These are phyloP conservation scores for Prosopis cineraria DNA, from an alignment of 306 rosid species.

Conservation along the genomic window DNA sequence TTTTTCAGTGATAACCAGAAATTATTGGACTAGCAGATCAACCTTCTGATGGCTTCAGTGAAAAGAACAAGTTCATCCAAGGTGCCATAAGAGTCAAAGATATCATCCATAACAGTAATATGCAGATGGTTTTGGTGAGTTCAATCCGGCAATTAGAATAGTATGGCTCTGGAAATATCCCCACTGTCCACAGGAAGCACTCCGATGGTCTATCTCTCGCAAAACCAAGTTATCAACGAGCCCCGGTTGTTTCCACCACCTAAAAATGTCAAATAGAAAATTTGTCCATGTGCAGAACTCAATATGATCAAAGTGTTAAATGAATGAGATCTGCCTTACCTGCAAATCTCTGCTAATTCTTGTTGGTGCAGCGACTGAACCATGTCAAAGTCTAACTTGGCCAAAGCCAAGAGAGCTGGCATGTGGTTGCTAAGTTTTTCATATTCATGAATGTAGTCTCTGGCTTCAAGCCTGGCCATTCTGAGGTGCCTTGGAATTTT, in stretches of 20 bases:
- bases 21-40: background rate
- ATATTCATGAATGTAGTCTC: constrained; percentile 40
- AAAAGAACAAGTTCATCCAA: constrained; percentile 54
- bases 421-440: constrained; percentile 2
- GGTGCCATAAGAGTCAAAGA: constrained; percentile 47
- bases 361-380: constrained; percentile 42
- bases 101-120: constrained; percentile 48
- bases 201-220: constrained; percentile 54
- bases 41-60: constrained; percentile 49
- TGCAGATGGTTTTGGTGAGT: constrained; percentile 44
- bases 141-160: constrained; percentile 45
- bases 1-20: background rate
- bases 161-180: constrained; percentile 43
- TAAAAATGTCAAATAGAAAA: constrained; percentile 22
- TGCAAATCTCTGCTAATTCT: constrained; percentile 45
- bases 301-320: background rate
- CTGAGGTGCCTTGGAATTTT: constrained; percentile 47
- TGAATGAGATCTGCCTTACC: constrained; percentile 29
- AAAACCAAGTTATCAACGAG: constrained; percentile 47
- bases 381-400: constrained; percentile 38
- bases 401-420: constrained; percentile 35
- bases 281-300: background rate
- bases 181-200: constrained; percentile 55
- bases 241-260: constrained; percentile 54
- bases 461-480: constrained; percentile 48